A percentile compares a stretch with the other conserved stretches of the same genome.
These are phyloP conservation scores for Fusarium chaquense DNA, from an alignment of 2,329 filamentous ascomycete genomes.

Conservation along the genomic window DNA sequence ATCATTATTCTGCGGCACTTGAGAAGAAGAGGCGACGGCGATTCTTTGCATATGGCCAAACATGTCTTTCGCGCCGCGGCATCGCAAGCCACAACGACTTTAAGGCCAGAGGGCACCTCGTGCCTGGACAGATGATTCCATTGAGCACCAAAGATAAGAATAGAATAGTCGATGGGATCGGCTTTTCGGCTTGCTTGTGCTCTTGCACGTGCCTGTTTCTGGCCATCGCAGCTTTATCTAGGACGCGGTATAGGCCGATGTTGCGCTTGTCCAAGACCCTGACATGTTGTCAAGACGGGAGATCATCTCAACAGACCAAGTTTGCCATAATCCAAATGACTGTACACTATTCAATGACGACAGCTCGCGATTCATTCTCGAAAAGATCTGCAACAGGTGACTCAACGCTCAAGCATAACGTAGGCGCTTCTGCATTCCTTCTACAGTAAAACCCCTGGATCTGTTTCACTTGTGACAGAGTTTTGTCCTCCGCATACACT, in stretches of 20 bases:
- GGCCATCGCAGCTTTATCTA: background rate
- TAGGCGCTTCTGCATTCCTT: slow-evolving; percentile 22
- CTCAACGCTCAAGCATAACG: slow-evolving; percentile 25
- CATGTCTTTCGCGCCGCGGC: background rate
- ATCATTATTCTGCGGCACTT: background rate
- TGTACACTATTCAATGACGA: slow-evolving; percentile 1
- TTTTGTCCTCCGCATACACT: slow-evolving; percentile 3
- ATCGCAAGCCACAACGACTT: slow-evolving; percentile 9
- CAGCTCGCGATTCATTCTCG: slow-evolving; percentile 14
- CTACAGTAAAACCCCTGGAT: slow-evolving; percentile 7
- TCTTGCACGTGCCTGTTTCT: background rate
- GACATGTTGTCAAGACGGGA: background rate
- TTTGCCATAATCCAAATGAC: background rate
- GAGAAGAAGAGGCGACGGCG: background rate
- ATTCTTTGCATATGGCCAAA: slow-evolving; percentile 6
- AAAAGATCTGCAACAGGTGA: slow-evolving; percentile 24
- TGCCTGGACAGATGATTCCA: background rate
- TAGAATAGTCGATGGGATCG: background rate
- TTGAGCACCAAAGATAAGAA: background rate
- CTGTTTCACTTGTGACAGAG: slow-evolving; percentile 26
- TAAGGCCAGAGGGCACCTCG: background rate
- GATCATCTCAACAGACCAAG: background rate
- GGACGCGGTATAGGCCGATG: background rate
- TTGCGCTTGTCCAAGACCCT: background rate
- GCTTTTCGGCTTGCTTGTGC: background rate